Conservation (phyloP, 2,329 filamentous ascomycete genomes). For the Penicillium sp. region DNA sequence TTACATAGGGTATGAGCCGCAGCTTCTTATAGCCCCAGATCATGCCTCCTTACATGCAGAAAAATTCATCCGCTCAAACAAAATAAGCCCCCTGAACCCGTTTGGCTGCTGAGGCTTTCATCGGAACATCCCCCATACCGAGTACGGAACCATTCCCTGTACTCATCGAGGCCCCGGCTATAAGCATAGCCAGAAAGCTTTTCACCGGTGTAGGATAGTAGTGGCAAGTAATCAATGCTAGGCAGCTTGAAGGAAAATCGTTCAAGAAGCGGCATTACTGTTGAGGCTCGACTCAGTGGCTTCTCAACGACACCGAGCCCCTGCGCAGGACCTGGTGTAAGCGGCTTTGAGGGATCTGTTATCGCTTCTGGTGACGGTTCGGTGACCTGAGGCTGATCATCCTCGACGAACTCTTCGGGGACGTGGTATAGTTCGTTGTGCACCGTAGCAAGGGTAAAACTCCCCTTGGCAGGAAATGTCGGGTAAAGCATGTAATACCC, state of each 20-base stretch:
- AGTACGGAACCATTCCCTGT: too few relatives aligned
- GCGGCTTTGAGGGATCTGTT: conserved; percentile 12
- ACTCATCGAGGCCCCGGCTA: too few relatives aligned
- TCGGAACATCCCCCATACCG: conserved; percentile 60
- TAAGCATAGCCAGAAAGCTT: too few relatives aligned
- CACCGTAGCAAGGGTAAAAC: conserved; percentile 56
- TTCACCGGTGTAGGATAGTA: conserved; percentile 59
- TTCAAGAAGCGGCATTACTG: conserved; percentile 41
- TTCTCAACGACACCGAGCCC: conserved; percentile 19
- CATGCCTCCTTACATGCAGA: too few relatives aligned
- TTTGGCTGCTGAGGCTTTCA: too few relatives aligned
- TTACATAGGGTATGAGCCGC: too few relatives aligned
- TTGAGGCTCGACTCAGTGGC: conserved; percentile 32
- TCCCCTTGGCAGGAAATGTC: conserved; percentile 41
- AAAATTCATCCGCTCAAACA: too few relatives aligned
- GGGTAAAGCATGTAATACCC: conserved; percentile 78
- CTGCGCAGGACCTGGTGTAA: too few relatives aligned
- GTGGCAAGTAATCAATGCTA: conserved; percentile 44
- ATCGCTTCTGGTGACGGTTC: too few relatives aligned
- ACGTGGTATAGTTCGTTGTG: conserved; percentile 65
- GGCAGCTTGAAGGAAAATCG: conserved; percentile 44
- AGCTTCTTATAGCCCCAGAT: too few relatives aligned
- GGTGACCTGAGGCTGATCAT: background rate
- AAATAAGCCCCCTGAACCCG: too few relatives aligned
- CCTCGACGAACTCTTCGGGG: conserved; percentile 56